Base-by-base conservation (phyloP, 176 grass and related monocot genomes). In the Oryza officinalis region DNA sequence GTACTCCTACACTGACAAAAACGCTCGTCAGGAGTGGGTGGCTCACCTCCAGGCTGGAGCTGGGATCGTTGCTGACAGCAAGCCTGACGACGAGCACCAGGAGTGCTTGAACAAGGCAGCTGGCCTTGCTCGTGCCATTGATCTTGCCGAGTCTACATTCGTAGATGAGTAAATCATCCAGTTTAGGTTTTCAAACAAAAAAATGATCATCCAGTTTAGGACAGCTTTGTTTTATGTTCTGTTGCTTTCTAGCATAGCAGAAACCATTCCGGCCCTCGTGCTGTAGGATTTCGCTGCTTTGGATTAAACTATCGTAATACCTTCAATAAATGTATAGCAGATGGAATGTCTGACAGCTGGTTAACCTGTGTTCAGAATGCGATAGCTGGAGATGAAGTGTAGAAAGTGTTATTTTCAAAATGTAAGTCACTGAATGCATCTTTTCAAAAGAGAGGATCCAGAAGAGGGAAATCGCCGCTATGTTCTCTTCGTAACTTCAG, bases 81-180 rank as follows among this genome's bases (percentile, higher is more conserved):
- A 86, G 23, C 94, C 90, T 0, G 89, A 92, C 3, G 94, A 97
- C 0, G 94, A 94, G 54, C 94, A 94, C 33, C 88, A 82, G 59
- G 92, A 97, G 80, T 97, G 94, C 27, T 76, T 87, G 14, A 97
- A 97, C 71, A 97, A 94, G 88, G 94, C 94, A 7, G 90, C 90
- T 0, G 90, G 75, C 17, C 83, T 88, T 64, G 83, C 87, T 37
- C 87, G 85, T 3, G 92, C 94, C 27, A 94, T 97, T 22, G 94
- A 97, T 71, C 94, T 94, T 8, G 94, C 94, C 0, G 92, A 97
- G 47, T 90, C 92, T 4, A 85, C 92, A 38, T 97, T 97, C 65
- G 30, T 92, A 6, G 27, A 90, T 25, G 70, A 89, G 40, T 83
- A 85, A 23, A 27, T 4, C 37, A 14, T 8, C 47, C 10, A 57